A percentile compares a stretch with the other conserved stretches of the same genome.
These are phyloP conservation scores for Rheum nobile DNA, from an alignment of 148 eudicot species.

Conservation along the genomic window DNA sequence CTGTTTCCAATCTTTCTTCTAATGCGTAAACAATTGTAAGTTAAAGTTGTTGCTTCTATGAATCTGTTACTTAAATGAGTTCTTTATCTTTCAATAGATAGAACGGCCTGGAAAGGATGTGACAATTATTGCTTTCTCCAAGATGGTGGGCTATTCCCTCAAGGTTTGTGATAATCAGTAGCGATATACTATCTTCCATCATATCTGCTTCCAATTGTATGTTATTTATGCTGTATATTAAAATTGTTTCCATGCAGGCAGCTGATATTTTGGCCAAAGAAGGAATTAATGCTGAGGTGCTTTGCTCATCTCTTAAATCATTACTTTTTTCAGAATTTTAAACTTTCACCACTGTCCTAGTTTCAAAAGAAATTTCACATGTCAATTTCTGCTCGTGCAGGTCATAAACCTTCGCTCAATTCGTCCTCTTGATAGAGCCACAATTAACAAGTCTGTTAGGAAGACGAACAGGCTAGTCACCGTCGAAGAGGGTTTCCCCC, in stretches of 20 bases:
- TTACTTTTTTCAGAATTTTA: background rate
- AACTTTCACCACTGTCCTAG: background rate
- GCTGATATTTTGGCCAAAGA: slow-evolving; percentile 88
- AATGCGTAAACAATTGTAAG: background rate
- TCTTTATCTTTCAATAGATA: slow-evolving; percentile 24
- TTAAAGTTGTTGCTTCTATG: background rate
- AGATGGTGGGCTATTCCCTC: slow-evolving; percentile 90
- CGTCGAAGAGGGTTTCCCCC: slow-evolving; percentile 86
- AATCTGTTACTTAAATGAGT: background rate
- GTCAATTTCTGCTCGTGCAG: slow-evolving; percentile 19
- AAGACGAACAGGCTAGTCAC: slow-evolving; percentile 81
- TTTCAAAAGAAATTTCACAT: background rate
- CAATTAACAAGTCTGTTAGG: slow-evolving; percentile 79
- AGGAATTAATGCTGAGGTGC: slow-evolving; percentile 89
- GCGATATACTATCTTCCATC: background rate
- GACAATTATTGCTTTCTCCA: slow-evolving; percentile 74
- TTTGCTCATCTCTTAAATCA: background rate
- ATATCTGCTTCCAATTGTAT: background rate
- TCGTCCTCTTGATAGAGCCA: slow-evolving; percentile 83
- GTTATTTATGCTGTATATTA: background rate
- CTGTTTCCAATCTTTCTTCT: background rate
- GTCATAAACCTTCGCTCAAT: slow-evolving; percentile 80
- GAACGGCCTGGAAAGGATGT: slow-evolving; percentile 72
- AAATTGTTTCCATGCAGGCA: slow-evolving; percentile 31
- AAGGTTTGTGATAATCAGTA: slow-evolving; percentile 34